phyloP scores from a whole-genome alignment of 495 filamentous ascomycete species.

The Podospora anserina region DNA sequence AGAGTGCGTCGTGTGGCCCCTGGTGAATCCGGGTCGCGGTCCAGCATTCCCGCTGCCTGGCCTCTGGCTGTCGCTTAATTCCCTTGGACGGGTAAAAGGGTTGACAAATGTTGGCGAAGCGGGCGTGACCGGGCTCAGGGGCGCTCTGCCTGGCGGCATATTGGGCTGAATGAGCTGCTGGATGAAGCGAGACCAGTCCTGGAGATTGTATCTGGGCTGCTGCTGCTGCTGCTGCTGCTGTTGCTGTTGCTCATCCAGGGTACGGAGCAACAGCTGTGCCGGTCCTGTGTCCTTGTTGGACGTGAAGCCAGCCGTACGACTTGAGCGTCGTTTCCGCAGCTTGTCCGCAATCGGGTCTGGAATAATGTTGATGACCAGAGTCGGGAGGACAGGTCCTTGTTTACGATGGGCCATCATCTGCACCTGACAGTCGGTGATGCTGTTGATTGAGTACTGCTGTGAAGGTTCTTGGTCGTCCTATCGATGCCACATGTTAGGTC shows the following conservation, averaged over 20 bases:
- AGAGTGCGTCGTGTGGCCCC: constrained; percentile 32
- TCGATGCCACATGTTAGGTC: neutral
- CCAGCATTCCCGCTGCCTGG: constrained; percentile 33
- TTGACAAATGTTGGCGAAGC: constrained; percentile 46
- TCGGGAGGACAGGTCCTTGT: constrained; percentile 47
- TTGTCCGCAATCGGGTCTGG: constrained; percentile 51
- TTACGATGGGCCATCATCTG: constrained; percentile 54
- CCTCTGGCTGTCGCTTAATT: constrained; percentile 32
- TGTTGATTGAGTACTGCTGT: constrained; percentile 47
- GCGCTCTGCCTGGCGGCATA: constrained; percentile 32
- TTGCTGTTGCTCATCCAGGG: constrained; percentile 35
- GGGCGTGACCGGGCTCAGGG: constrained; percentile 43
- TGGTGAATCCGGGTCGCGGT: constrained; percentile 35
- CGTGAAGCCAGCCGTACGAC: constrained; percentile 50
- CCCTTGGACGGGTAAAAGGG: constrained; percentile 40
- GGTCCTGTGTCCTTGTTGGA: constrained; percentile 42
- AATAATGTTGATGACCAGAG: constrained; percentile 50
- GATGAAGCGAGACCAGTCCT: constrained; percentile 48
- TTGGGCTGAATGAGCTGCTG: constrained; percentile 40
- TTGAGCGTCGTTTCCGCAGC: constrained; percentile 54
- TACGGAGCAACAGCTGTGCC: constrained; percentile 43
- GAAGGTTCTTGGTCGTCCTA: constrained; percentile 52
- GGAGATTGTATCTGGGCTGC: constrained; percentile 25
- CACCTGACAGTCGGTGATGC: constrained; percentile 51
- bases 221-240: neutral